Evolutionary conservation across 495 filamentous ascomycete species (phyloP).

Genomic region (Daldinia vernicosa): DNA sequence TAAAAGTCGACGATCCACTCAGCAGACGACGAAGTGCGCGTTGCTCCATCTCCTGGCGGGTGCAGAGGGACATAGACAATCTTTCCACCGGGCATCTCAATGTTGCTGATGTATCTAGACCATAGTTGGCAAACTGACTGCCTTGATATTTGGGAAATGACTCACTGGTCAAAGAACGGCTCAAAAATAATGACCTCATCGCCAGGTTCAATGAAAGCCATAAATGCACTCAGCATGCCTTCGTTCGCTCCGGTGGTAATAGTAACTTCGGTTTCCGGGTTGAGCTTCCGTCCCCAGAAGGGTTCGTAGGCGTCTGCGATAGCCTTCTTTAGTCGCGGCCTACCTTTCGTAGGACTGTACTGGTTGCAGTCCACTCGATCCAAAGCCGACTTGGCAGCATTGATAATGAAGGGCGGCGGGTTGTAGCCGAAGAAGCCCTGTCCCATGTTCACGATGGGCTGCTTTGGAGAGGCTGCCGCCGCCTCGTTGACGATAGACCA

Average conservation of each 20-base stretch:
- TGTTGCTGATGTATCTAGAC: conserved; percentile 87
- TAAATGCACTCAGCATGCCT: conserved; percentile 96
- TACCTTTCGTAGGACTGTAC: conserved; percentile 94
- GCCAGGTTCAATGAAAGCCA: conserved; percentile 93
- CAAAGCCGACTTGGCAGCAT: conserved; percentile 89
- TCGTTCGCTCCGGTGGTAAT: conserved; percentile 98
- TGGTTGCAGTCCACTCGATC: conserved; percentile 98
- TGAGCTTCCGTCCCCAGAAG: conserved; percentile 77
- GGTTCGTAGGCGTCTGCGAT: conserved; percentile 89
- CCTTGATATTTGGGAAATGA: conserved; percentile 7
- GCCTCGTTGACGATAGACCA: conserved; percentile 99
- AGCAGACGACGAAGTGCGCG: conserved; percentile 78
- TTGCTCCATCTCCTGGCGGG: conserved; percentile 84
- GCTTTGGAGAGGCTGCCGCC: conserved; percentile 78
- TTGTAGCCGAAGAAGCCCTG: conserved; percentile 99
- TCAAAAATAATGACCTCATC: conserved; percentile 99
- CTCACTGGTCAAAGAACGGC: conserved; percentile 97
- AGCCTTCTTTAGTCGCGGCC: conserved; percentile 88
- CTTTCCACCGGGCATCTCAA: conserved; percentile 95
- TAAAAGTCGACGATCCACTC: conserved; percentile 90
- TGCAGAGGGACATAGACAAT: conserved; percentile 94
- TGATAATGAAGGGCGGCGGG: conserved; percentile 87
- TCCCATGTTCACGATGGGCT: conserved; percentile 94
- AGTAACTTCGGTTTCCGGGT: conserved; percentile 90
- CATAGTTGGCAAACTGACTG: background rate